These are phyloP conservation scores for Penicillium sp. DNA, from an alignment of 2,329 filamentous ascomycete species.

Conservation along the genomic window DNA sequence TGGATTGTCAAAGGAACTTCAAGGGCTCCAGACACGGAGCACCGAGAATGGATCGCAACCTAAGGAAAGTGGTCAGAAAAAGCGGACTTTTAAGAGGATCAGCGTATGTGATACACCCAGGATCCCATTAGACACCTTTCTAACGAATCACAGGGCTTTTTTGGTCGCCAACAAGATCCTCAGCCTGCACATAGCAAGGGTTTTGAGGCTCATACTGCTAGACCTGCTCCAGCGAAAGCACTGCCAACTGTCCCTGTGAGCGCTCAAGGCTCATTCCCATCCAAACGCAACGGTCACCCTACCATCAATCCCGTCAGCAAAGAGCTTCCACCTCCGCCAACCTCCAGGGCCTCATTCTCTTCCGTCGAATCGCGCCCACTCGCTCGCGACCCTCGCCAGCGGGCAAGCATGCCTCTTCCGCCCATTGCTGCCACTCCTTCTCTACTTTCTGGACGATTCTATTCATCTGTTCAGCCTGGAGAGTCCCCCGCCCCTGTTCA, in stretches of 20 bases:
- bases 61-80: slow-evolving; percentile 14
- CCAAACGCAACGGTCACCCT: background rate
- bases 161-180: slow-evolving; percentile 17
- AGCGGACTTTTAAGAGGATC: slow-evolving; percentile 21
- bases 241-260: slow-evolving; percentile 3
- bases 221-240: slow-evolving; percentile 2
- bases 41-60: background rate
- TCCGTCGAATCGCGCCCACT: background rate
- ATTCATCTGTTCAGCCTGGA: slow-evolving; percentile 17
- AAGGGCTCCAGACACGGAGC: slow-evolving; percentile 9
- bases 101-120: slow-evolving; percentile 17
- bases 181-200: slow-evolving; percentile 2
- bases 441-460: slow-evolving; percentile 18
- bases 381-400: slow-evolving; percentile 7
- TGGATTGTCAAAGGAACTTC: slow-evolving; percentile 17
- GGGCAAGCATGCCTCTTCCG: slow-evolving; percentile 12
- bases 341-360: background rate
- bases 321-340: background rate
- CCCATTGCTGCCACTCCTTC: slow-evolving; percentile 3
- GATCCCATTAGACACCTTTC: background rate
- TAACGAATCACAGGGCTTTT: slow-evolving; percentile 21
- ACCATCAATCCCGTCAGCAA: background rate
- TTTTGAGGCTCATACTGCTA: too few relatives aligned
- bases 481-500: background rate
- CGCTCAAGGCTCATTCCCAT: background rate